These are phyloP conservation scores for Ophiostoma himal-ulmi DNA, from an alignment of 2,329 filamentous ascomycete genomes.

Conservation along the genomic window DNA sequence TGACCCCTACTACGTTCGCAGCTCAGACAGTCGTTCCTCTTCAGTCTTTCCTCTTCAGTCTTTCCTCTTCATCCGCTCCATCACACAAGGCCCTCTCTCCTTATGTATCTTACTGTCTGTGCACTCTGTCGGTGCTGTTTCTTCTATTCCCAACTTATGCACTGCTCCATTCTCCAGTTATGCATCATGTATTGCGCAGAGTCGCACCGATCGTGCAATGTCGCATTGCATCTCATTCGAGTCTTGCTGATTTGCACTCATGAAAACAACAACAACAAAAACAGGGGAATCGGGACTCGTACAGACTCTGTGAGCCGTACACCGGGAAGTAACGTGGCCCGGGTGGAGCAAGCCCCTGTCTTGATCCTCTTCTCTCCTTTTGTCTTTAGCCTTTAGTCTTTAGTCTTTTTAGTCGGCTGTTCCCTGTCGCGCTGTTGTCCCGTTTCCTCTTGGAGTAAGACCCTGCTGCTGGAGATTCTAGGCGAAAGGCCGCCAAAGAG, in stretches of 20 bases:
- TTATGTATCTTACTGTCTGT: background rate
- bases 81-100: background rate
- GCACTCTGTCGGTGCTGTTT: background rate
- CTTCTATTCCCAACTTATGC: background rate
- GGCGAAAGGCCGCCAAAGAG: background rate
- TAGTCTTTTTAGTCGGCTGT: background rate
- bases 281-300: background rate
- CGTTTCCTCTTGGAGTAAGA: background rate
- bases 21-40: too few relatives aligned
- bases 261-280: background rate
- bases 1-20: too few relatives aligned
- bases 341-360: constrained; percentile 7
- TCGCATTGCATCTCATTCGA: background rate
- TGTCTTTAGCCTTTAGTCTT: background rate
- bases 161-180: background rate
- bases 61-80: background rate
- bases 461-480: constrained; percentile 6
- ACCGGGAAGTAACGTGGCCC: background rate
- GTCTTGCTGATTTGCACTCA: background rate
- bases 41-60: too few relatives aligned
- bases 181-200: background rate
- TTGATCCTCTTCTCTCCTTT: background rate
- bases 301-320: background rate
- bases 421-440: background rate
- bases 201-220: background rate